Conservation (phyloP, 169 alveolate species). For the Cryptosporidium ubiquitum region DNA sequence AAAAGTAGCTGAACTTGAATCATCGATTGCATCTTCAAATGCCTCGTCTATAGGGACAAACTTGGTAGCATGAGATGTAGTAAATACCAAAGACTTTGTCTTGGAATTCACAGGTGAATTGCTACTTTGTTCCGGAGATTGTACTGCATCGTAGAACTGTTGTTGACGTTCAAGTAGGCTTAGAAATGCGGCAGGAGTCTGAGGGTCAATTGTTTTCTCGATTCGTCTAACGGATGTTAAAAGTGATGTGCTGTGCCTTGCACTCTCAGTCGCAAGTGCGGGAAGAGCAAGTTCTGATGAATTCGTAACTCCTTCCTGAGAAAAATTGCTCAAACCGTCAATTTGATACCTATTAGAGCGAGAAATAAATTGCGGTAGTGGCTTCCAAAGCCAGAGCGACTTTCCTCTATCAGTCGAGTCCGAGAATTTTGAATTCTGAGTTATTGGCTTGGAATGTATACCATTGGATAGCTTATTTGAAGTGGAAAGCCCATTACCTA, state of each 20-base stretch:
- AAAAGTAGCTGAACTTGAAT: conserved; percentile 31
- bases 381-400: conserved; percentile 69
- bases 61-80: conserved; percentile 32
- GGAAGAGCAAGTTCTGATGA: conserved; percentile 58
- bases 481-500: neutral
- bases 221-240: conserved; percentile 54
- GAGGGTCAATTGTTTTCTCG: conserved; percentile 45
- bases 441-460: neutral
- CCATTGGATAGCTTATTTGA: conserved; percentile 1
- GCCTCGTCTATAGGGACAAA: conserved; percentile 39
- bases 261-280: conserved; percentile 67
- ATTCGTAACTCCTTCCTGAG: neutral
- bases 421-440: conserved; percentile 1
- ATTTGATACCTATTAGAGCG: conserved; percentile 40
- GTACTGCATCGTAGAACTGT: conserved; percentile 64
- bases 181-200: conserved; percentile 68
- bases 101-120: conserved; percentile 31
- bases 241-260: conserved; percentile 40
- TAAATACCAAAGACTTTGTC: conserved; percentile 37
- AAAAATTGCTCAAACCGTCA: neutral
- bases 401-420: conserved; percentile 61
- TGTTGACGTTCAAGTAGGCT: conserved; percentile 64
- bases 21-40: conserved; percentile 72
- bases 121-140: conserved; percentile 45
- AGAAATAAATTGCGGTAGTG: conserved; percentile 66